These are phyloP conservation scores for Penicillium hordei DNA, from an alignment of 2,329 filamentous ascomycete species.

Conservation along the genomic window DNA sequence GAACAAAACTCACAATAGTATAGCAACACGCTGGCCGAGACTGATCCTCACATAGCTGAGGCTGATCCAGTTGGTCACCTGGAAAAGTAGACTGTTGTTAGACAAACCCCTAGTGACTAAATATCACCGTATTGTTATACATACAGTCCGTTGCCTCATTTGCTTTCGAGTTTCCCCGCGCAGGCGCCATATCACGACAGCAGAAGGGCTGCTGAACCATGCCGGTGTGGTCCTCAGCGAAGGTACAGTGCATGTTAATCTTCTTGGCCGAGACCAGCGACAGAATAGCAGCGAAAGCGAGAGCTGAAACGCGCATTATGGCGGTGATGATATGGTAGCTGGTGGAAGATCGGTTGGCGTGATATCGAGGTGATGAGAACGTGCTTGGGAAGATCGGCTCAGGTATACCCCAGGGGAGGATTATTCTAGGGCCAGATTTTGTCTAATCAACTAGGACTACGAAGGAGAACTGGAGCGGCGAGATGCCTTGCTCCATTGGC, in stretches of 20 bases:
- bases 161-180: slow-evolving; percentile 20
- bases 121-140: slow-evolving; percentile 1
- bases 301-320: slow-evolving; percentile 24
- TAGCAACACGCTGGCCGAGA: slow-evolving; percentile 35
- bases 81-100: slow-evolving; percentile 13
- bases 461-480: slow-evolving; percentile 8
- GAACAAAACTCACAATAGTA: slow-evolving; percentile 29
- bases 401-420: slow-evolving; percentile 10
- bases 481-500: slow-evolving; percentile 18
- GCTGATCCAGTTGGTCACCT: slow-evolving; percentile 18
- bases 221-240: slow-evolving; percentile 27
- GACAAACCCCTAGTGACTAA: not conserved
- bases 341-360: not conserved
- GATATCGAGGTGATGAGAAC: not conserved
- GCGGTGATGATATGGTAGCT: not conserved
- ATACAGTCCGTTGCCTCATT: slow-evolving; percentile 28
- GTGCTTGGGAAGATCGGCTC: not conserved
- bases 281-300: slow-evolving; percentile 16
- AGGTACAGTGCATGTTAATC: slow-evolving; percentile 30
- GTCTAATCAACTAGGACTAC: slow-evolving; percentile 5
- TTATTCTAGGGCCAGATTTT: not conserved
- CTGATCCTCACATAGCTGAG: slow-evolving; percentile 27
- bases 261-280: slow-evolving; percentile 20
- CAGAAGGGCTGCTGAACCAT: slow-evolving; percentile 33
- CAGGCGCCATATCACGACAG: slow-evolving; percentile 26